phyloP scores from a whole-genome alignment of 495 filamentous ascomycete genomes.

The Jackrogersella multiformis region DNA sequence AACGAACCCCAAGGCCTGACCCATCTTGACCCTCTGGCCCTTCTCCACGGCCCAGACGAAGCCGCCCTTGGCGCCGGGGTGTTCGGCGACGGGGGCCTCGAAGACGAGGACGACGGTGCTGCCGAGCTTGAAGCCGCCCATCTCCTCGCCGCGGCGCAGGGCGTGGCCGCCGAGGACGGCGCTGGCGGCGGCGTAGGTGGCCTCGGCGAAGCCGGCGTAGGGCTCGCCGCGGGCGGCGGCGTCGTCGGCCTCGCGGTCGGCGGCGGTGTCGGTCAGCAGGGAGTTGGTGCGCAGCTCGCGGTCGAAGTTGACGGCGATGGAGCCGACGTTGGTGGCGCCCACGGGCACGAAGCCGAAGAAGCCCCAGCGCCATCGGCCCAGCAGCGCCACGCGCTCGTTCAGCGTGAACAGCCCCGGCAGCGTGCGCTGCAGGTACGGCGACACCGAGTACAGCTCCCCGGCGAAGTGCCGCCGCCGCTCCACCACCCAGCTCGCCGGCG shows the following conservation, averaged over 20 bases:
- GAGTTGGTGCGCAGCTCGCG: conserved; percentile 92
- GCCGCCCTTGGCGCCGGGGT: conserved; percentile 75
- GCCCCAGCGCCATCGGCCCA: conserved; percentile 95
- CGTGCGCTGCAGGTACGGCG: conserved; percentile 89
- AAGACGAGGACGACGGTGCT: conserved; percentile 97
- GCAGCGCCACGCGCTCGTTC: conserved; percentile 93
- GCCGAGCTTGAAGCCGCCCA: conserved; percentile 97
- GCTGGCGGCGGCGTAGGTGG: conserved; percentile 84
- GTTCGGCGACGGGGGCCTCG: conserved; percentile 81
- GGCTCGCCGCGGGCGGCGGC: conserved; percentile 79
- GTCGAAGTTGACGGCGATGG: conserved; percentile 97
- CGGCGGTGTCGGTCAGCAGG: conserved; percentile 86
- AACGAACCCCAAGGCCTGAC: conserved; percentile 78
- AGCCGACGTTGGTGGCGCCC: conserved; percentile 98
- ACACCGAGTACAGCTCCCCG: conserved; percentile 93
- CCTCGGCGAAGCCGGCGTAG: conserved; percentile 88
- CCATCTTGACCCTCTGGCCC: conserved; percentile 88
- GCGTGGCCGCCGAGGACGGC: conserved; percentile 82
- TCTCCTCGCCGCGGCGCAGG: conserved; percentile 87
- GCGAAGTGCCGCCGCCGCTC: conserved; percentile 93
- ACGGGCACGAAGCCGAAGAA: conserved; percentile 97
- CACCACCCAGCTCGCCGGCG: conserved; percentile 91
- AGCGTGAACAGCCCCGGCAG: conserved; percentile 94
- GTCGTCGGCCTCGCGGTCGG: conserved; percentile 80
- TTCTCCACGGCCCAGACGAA: conserved; percentile 86